Base-by-base conservation (phyloP, 2,329 filamentous ascomycete genomes). In the Aspergillus udagawae region DNA sequence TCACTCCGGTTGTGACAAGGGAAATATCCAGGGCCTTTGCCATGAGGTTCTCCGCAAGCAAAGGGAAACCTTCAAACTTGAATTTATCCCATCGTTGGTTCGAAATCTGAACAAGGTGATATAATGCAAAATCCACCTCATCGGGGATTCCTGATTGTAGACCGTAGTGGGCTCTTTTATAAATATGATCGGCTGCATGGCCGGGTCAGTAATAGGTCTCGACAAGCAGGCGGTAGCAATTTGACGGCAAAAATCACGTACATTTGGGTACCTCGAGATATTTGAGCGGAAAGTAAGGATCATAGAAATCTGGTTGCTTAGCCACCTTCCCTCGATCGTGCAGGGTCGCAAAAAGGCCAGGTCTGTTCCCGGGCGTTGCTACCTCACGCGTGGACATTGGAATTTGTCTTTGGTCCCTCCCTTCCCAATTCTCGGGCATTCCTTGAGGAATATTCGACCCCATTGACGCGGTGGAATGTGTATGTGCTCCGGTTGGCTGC, bases 21-120 rank as follows among this genome's bases (percentile, higher is more conserved):
- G 89, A 89, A 44, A 96, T 83, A 60, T 92, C 86, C 51, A 97
- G 79, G 1, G 89, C 87, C 69, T 95, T 95, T 60, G 92, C 89
- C 55, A 96, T 86, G 9, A 99, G 82, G 3, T 90, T 90, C 73
- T 97, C 94, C 0, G 91, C 91, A 28, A 99, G 82, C 9, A 91
- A 88, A 1, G 90, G 88, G 65, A 97, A 97, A 4, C 91, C 90
- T 65, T 96, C 92, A 64, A 97, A 97, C 59, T 91, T 89, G 76
- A 96, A 97, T 74, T 96, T 96, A 71, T 97, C 94, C 49, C 93
- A 93, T 47, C 92, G 85, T 73, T 97, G 92, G 69, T 88, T 94
- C 0, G 92, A 97, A 28, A 97, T 97, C 71, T 96, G 96, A 58
- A 97, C 92, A 3, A 97, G 78, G 67, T 97, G 93, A 66, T 96